Conservation (phyloP, 1,284 basidiomycete species). For the Malassezia sympodialis region DNA sequence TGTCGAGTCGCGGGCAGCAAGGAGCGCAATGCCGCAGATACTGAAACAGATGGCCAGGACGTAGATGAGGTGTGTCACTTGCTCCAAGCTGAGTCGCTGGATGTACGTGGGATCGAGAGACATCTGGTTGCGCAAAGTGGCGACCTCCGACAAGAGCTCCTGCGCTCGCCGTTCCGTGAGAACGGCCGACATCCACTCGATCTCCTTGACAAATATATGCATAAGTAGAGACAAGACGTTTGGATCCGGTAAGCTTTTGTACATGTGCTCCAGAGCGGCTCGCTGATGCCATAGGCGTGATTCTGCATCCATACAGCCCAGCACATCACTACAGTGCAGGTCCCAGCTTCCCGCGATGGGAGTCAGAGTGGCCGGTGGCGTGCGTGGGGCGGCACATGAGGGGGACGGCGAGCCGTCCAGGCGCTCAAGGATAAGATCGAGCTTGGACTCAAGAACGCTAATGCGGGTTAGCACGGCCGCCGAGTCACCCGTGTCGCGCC, state of each 20-base stretch:
- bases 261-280: slow-evolving; percentile 21
- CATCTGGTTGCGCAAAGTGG: background rate
- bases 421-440: slow-evolving; percentile 24
- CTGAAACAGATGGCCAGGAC: background rate
- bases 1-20: background rate
- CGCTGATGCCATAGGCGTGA: background rate
- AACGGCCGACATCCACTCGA: slow-evolving; percentile 25
- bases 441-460: slow-evolving; percentile 26
- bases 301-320: slow-evolving; percentile 9
- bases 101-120: background rate
- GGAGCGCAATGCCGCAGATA: slow-evolving; percentile 2
- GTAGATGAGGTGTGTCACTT: slow-evolving; percentile 8
- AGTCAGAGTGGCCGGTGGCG: background rate
- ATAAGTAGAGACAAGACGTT: slow-evolving; percentile 18
- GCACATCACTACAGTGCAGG: background rate
- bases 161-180: slow-evolving; percentile 21
- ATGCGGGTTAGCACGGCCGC: slow-evolving; percentile 24
- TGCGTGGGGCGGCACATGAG: background rate
- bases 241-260: slow-evolving; percentile 20
- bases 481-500: slow-evolving; percentile 23
- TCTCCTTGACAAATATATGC: slow-evolving; percentile 24
- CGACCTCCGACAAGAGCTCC: slow-evolving; percentile 14
- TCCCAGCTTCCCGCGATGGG: background rate
- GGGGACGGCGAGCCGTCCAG: slow-evolving; percentile 17
- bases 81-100: background rate